Percentiles rank a stretch among this genome's conserved stretches.
These are phyloP conservation scores for Gryganskiella cystojenkinii DNA, from an alignment of 192 early-diverging fungal genomes.

Conservation along the genomic window DNA sequence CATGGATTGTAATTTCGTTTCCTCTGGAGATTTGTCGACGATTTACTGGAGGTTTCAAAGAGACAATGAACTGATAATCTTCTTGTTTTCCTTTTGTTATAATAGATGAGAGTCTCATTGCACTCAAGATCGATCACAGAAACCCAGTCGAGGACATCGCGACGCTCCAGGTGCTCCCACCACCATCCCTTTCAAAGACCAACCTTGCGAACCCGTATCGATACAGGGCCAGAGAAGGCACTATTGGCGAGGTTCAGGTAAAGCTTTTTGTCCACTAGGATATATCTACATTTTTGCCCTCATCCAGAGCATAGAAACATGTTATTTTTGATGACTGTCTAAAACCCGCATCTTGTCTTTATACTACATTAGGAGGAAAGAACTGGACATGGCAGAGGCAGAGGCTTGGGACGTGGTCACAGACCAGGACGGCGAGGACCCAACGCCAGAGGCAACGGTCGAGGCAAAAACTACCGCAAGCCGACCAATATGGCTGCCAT, in stretches of 20 bases:
- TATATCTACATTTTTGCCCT: too few species aligned
- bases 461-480: too few species aligned
- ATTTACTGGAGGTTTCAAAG: not conserved
- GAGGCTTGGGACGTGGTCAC: not conserved
- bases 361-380: not conserved
- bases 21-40: not conserved
- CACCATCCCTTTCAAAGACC: constrained; percentile 21
- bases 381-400: not conserved
- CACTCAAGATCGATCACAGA: constrained; percentile 37
- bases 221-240: constrained; percentile 4
- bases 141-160: constrained; percentile 22
- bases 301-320: too few species aligned
- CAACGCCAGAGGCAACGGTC: not conserved
- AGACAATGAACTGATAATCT: not conserved
- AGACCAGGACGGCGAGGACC: not conserved
- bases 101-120: constrained; percentile 39
- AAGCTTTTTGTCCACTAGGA: not conserved
- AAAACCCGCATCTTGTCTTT: not conserved
- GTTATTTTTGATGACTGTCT: too few species aligned
- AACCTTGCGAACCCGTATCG: constrained; percentile 20
- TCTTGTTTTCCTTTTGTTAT: not conserved
- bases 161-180: constrained; percentile 28
- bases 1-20: constrained; percentile 25
- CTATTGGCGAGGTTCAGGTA: not conserved
- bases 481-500: too few species aligned